phyloP scores from a whole-genome alignment of 192 early-diverging fungal genomes.

The Lunasporangiospora selenospora region DNA sequence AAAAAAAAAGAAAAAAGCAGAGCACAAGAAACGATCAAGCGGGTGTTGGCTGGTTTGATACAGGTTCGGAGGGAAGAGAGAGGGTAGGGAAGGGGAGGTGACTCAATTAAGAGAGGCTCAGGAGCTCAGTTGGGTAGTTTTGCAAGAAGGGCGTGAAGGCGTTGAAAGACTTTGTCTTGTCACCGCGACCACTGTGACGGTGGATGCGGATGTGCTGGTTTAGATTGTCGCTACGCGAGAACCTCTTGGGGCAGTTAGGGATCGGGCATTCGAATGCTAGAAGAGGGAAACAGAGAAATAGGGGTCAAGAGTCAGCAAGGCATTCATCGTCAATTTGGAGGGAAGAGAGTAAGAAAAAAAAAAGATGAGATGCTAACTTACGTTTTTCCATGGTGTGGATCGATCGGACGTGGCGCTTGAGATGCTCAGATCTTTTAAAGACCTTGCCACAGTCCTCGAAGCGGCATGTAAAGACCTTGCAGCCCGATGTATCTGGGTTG shows the following conservation, averaged over 20 bases:
- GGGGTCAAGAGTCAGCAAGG: neutral
- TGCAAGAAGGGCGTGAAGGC: slow-evolving; percentile 52
- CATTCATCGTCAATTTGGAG: neutral
- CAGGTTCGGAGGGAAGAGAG: neutral
- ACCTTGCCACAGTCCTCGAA: slow-evolving; percentile 63
- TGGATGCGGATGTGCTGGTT: slow-evolving; percentile 67
- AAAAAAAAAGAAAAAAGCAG: slow-evolving; percentile 6
- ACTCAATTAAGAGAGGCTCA: slow-evolving; percentile 9
- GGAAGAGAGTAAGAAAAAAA: slow-evolving; percentile 9
- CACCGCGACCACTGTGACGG: slow-evolving; percentile 54
- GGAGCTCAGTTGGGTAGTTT: slow-evolving; percentile 35
- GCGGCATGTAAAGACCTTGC: slow-evolving; percentile 62
- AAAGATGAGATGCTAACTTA: slow-evolving; percentile 38
- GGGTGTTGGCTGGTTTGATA: neutral
- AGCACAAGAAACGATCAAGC: neutral
- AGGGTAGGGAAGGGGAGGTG: neutral
- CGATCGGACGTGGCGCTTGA: slow-evolving; percentile 65
- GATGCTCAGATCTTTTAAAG: slow-evolving; percentile 66
- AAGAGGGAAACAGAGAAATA: neutral
- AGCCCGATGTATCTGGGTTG: slow-evolving; percentile 52
- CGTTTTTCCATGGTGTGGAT: slow-evolving; percentile 70
- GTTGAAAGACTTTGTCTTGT: slow-evolving; percentile 49
- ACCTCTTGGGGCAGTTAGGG: slow-evolving; percentile 59
- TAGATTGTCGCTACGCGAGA: slow-evolving; percentile 64
- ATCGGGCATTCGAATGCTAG: slow-evolving; percentile 61